Evolutionary conservation across 2,329 filamentous ascomycete genomes (phyloP), one percentile per base, ranked within the genome.

Genomic region (Fusarium tricinctum): DNA sequence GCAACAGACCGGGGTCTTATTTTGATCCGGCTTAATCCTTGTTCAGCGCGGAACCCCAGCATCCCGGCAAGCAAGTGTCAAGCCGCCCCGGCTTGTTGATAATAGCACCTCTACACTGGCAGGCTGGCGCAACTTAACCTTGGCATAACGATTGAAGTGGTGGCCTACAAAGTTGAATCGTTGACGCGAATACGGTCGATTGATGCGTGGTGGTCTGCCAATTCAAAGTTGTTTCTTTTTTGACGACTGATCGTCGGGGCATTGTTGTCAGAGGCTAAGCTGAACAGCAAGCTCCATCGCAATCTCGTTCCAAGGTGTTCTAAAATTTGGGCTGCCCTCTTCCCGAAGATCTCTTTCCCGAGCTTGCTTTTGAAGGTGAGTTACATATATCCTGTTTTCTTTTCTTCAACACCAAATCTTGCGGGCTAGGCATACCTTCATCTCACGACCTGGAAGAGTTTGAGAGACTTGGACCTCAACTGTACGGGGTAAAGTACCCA

Each of bases 111-210:
- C 55, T 62, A 15, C 45, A 65, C 35, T 45, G 47, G 48, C 28
- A 33, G 45, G 49, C 45, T 53, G 61, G 52, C 19, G 49, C 49
- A 67, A 56, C 49, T 44, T 70, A 53, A 62, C 57, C 51, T 70
- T 55, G 51, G 67, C 58, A 38, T 33, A 65, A 43, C 32, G 47
- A 67, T 52, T 63, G 62, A 51, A 58, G 69, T 65, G 71, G 69
- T 73, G 59, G 63, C 58, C 48, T 45, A 66, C 40, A 68, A 63
- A 70, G 69, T 73, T 74, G 68, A 58, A 62, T 62, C 48, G 45
- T 66, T 68, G 57, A 63, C 67, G 55, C 58, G 51, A 55, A 63
- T 55, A 57, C 64, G 57, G 60, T 40, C 50, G 30, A 48, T 61
- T 62, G 52, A 69, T 58, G 48, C 48, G 56, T 55, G 47, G 46